Conservation (phyloP, 257 asterid species). For the Nicotiana attenuata region DNA sequence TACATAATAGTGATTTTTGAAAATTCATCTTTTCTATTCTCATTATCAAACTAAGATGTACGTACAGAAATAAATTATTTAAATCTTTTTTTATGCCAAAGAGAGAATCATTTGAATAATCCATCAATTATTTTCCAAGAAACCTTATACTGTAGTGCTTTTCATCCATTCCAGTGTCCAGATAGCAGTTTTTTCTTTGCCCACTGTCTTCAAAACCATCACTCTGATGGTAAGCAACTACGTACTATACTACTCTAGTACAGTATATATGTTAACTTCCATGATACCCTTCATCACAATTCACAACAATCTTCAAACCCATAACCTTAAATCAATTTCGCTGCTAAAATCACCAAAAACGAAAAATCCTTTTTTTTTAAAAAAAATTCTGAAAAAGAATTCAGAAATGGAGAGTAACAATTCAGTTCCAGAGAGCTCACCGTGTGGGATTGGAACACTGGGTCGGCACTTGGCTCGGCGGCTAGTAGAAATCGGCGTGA, state of each 20-base stretch:
- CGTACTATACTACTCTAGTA: no score
- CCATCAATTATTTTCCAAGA: neutral
- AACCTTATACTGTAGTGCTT: neutral
- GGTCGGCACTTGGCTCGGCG: conserved; percentile 66
- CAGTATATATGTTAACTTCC: neutral
- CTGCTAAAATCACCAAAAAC: neutral
- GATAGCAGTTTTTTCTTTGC: conserved; percentile 15
- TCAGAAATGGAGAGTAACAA: neutral
- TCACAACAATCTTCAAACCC: neutral
- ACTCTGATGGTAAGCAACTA: neutral
- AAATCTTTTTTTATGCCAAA: neutral
- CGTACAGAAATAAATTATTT: neutral
- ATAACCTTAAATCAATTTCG: neutral
- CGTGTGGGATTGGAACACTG: conserved; percentile 33
- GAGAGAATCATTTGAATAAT: neutral
- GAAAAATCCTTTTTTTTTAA: neutral
- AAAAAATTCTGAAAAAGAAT: no score
- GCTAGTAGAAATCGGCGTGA: conserved; percentile 64
- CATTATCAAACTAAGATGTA: neutral
- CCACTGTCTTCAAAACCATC: conserved; percentile 27
- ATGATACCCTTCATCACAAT: neutral
- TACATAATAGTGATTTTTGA: no score
- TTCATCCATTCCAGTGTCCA: neutral
- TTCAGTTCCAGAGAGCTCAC: conserved; percentile 4
- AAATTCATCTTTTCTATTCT: neutral